Base-by-base conservation (phyloP, 352 stramenopile genomes). In the Phytophthora europaea region DNA sequence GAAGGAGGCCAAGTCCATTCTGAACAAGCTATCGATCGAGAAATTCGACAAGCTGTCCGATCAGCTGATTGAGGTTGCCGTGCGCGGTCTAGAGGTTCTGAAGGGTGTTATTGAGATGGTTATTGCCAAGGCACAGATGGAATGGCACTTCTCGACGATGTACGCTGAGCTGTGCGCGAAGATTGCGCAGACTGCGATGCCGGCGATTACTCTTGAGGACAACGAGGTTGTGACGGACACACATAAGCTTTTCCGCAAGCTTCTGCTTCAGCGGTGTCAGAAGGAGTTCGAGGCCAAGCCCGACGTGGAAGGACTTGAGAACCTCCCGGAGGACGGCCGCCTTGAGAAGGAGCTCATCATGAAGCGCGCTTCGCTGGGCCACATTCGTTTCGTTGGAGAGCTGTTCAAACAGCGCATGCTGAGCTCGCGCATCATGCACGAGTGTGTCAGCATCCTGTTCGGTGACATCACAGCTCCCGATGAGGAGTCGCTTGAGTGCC, bases 1-100 rank as follows among this genome's bases (percentile, higher is more conserved):
- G 48, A 91, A 93, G 70, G 91, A 97, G 70, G 94, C 93, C 36
- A 92, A 98, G 60, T 72, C 97, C 38, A 97, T 99, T 60, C 78
- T 99, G 20, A 99, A 99, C 89, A 99, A 99, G 83, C 85, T 99
- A 48, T 99, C 94, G 51, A 91, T 99, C 36, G 98, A 98, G 51
- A 99, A 99, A 67, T 98, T 99, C 59, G 94, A 99, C 62, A 98
- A 98, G 71, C 82, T 99, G 31, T 98, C 93, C 22, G 83, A 94
- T 50, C 84, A 94, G 51, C 92, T 99, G 36, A 94, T 99, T 68
- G 79, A 93, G 12, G 93, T 98, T 45, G 94, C 92, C 6, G 95
- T 98, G 66, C 89, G 83, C 16, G 85, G 83, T 36, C 66, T 93
- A 9, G 88, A 93, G 18, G 86, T 97, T 18, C 73, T 99, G 15